Percentiles rank a stretch among this genome's conserved stretches.
phyloP scores from a whole-genome alignment of 257 asterid species.

The Thymus mandschuricus region DNA sequence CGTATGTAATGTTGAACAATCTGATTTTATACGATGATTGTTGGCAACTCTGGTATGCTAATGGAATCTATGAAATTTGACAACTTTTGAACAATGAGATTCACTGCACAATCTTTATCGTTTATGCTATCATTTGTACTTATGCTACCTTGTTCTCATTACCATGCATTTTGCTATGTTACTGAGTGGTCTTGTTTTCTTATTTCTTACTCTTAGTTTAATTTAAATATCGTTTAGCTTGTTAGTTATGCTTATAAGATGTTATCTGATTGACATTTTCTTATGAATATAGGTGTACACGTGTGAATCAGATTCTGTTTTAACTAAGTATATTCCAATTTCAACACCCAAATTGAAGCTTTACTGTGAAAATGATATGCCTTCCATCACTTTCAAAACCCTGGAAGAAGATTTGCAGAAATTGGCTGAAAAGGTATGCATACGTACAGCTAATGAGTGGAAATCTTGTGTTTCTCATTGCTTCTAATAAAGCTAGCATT shows the following conservation, averaged over 20 bases:
- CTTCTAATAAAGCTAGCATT: neutral
- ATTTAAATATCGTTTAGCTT: neutral
- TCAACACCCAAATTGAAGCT: slow-evolving; percentile 59
- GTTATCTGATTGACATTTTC: slow-evolving; percentile 29
- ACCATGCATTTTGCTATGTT: neutral
- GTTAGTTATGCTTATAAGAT: neutral
- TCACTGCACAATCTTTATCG: neutral
- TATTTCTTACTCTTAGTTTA: neutral
- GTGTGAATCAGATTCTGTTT: slow-evolving; percentile 53
- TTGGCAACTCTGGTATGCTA: neutral
- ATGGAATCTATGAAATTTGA: neutral
- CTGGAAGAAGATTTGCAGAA: slow-evolving; percentile 35
- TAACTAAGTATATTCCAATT: slow-evolving; percentile 52
- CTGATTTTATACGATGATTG: neutral
- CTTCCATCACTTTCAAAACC: slow-evolving; percentile 25
- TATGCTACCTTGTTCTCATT: neutral
- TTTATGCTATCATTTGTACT: neutral
- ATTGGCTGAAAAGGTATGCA: slow-evolving; percentile 49
- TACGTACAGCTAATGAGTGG: neutral
- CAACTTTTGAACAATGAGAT: slow-evolving; percentile 4
- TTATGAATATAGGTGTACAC: slow-evolving; percentile 69
- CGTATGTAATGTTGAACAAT: neutral
- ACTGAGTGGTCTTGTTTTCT: neutral
- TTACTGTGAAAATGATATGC: slow-evolving; percentile 43
- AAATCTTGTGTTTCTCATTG: slow-evolving; percentile 1